Evolutionary conservation across 2,329 filamentous ascomycete genomes (phyloP).

Genomic region (Sporothrix schenckii): DNA sequence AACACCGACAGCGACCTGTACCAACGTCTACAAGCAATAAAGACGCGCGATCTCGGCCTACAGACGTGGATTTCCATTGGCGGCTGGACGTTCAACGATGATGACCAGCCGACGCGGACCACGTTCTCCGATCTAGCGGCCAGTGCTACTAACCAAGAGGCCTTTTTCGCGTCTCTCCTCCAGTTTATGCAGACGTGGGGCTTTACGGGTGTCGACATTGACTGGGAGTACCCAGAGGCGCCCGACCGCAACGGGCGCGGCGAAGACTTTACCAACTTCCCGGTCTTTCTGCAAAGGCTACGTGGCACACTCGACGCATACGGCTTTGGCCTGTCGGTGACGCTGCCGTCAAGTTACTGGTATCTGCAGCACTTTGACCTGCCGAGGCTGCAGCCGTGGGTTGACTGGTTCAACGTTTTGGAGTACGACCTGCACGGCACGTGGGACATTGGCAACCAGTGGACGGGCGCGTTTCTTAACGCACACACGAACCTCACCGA

Average conservation of each 20-base stretch:
- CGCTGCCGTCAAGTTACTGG: slow-evolving; percentile 32
- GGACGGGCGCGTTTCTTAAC: slow-evolving; percentile 42
- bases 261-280: slow-evolving; percentile 34
- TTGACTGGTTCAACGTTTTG: slow-evolving; percentile 37
- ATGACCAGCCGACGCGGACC: slow-evolving; percentile 16
- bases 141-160: slow-evolving; percentile 26
- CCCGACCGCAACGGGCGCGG: slow-evolving; percentile 35
- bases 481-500: slow-evolving; percentile 54
- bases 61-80: slow-evolving; percentile 44
- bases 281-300: slow-evolving; percentile 23
- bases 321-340: slow-evolving; percentile 16
- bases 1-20: slow-evolving; percentile 41
- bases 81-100: slow-evolving; percentile 47
- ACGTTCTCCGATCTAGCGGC: slow-evolving; percentile 34
- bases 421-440: slow-evolving; percentile 48
- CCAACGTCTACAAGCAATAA: slow-evolving; percentile 41
- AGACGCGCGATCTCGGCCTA: slow-evolving; percentile 40
- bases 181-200: slow-evolving; percentile 33
- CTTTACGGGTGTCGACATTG: slow-evolving; percentile 31
- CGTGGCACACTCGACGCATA: not conserved
- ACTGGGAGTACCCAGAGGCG: slow-evolving; percentile 35
- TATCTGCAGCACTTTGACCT: slow-evolving; percentile 37
- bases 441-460: slow-evolving; percentile 43
- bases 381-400: slow-evolving; percentile 34
- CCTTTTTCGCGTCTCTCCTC: slow-evolving; percentile 33